Percentiles rank a stretch among this genome's conserved stretches.
Evolutionary conservation across 352 stramenopile genomes (phyloP).

Genomic region (Phytophthora hybrid): DNA sequence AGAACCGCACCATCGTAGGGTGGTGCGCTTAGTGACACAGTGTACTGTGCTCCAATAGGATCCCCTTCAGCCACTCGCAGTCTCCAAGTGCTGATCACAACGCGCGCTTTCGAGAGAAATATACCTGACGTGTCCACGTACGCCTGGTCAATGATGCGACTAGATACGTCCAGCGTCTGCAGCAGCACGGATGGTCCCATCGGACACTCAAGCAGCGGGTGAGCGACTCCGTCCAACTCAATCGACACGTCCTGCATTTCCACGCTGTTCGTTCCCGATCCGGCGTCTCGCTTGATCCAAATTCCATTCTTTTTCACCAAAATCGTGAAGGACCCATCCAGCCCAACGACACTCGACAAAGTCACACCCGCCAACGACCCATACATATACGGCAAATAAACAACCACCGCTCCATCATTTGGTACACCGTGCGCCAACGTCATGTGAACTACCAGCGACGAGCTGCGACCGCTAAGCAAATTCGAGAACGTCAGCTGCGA

Average conservation of each 20-base stretch:
- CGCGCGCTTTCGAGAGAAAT: conserved; percentile 48
- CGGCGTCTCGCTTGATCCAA: conserved; percentile 30
- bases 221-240: conserved; percentile 38
- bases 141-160: conserved; percentile 61
- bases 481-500: conserved; percentile 30
- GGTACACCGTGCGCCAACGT: conserved; percentile 49
- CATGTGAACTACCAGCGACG: conserved; percentile 40
- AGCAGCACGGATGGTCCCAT: conserved; percentile 56
- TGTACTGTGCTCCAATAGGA: conserved; percentile 38
- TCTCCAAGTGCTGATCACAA: conserved; percentile 44
- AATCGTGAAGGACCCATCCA: conserved; percentile 41
- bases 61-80: conserved; percentile 44
- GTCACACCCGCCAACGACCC: conserved; percentile 26
- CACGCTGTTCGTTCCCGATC: conserved; percentile 24
- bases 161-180: conserved; percentile 54
- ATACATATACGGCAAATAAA: conserved; percentile 69
- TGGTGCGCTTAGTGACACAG: conserved; percentile 53
- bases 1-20: conserved; percentile 29
- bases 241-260: conserved; percentile 46
- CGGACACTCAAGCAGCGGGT: conserved; percentile 65
- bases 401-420: conserved; percentile 44
- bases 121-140: conserved; percentile 47
- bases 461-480: conserved; percentile 51
- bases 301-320: conserved; percentile 31
- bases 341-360: conserved; percentile 35